Percentiles rank a stretch among this genome's conserved stretches.
Conservation (phyloP, 257 asterid species). For the Avicennia marina region DNA sequence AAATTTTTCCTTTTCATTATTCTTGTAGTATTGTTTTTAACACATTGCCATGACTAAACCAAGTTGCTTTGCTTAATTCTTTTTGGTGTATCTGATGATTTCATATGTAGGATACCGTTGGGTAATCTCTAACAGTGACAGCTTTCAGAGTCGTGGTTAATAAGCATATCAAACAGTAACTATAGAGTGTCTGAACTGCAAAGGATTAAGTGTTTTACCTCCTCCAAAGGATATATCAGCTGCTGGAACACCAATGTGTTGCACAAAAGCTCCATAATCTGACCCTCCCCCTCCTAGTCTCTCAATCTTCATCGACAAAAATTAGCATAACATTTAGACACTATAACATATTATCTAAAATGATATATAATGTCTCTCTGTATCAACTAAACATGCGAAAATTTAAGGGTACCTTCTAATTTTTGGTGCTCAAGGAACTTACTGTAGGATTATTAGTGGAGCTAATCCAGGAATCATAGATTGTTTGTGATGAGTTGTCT, state of each 20-base stretch:
- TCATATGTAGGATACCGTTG: too few species aligned
- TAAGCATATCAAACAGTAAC: too few species aligned
- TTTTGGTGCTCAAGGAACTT: slow-evolving; percentile 17
- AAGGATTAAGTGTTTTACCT: too few species aligned
- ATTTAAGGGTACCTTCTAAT: background rate
- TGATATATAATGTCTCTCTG: too few species aligned
- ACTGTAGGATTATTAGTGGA: slow-evolving; percentile 43
- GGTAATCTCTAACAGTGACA: too few species aligned
- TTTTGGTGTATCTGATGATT: too few species aligned
- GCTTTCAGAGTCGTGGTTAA: too few species aligned
- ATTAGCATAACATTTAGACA: background rate
- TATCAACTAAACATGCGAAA: background rate
- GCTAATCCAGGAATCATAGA: slow-evolving; percentile 71
- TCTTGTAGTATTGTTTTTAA: too few species aligned
- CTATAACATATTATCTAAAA: background rate
- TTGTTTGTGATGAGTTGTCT: slow-evolving; percentile 74
- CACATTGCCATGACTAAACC: too few species aligned
- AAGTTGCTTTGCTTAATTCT: too few species aligned
- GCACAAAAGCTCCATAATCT: slow-evolving; percentile 75
- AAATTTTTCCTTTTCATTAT: too few species aligned
- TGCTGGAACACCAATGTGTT: slow-evolving; percentile 74
- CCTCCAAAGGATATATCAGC: slow-evolving; percentile 56
- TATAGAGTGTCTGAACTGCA: too few species aligned
- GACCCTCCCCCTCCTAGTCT: slow-evolving; percentile 84
- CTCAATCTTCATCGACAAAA: slow-evolving; percentile 45